Conservation (phyloP, 495 filamentous ascomycete genomes). For the Tuber melanosporum region DNA sequence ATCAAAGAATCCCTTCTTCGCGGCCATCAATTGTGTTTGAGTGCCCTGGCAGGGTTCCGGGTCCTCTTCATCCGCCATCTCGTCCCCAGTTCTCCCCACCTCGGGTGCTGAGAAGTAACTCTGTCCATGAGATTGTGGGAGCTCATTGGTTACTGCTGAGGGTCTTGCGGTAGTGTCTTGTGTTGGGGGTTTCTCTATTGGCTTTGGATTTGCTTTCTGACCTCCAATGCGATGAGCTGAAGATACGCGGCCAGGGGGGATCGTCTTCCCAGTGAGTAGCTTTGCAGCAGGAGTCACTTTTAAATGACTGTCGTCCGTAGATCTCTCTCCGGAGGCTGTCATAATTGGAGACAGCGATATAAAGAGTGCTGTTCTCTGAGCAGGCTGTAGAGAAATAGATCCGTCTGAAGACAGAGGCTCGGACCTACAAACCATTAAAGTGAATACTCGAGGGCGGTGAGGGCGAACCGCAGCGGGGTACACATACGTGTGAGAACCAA, state of each 20-base stretch:
- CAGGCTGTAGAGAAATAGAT: not conserved
- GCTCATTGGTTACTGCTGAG: not conserved
- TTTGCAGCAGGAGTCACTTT: not conserved
- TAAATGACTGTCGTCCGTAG: not conserved
- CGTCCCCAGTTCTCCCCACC: constrained; percentile 3
- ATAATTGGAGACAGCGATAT: not conserved
- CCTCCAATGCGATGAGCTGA: not conserved
- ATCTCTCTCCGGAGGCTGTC: not conserved
- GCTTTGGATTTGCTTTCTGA: not conserved
- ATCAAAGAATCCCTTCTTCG: constrained; percentile 30
- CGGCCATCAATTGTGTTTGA: constrained; percentile 23
- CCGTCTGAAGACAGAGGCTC: not conserved
- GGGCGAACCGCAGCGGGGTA: not conserved
- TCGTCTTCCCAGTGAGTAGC: not conserved
- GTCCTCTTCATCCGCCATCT: constrained; percentile 1
- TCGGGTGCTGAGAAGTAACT: not conserved
- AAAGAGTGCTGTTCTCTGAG: not conserved
- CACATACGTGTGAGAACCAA: not conserved
- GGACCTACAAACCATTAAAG: not conserved
- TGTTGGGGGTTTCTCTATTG: not conserved
- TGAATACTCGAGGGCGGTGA: not conserved
- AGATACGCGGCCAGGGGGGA: not conserved
- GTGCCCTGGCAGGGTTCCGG: constrained; percentile 27
- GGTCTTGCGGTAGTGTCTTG: not conserved
- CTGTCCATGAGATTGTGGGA: not conserved